A percentile compares a stretch with the other conserved stretches of the same genome.
Conservation (phyloP, 2,329 filamentous ascomycete genomes). For the Sclerotinia subarctica region DNA sequence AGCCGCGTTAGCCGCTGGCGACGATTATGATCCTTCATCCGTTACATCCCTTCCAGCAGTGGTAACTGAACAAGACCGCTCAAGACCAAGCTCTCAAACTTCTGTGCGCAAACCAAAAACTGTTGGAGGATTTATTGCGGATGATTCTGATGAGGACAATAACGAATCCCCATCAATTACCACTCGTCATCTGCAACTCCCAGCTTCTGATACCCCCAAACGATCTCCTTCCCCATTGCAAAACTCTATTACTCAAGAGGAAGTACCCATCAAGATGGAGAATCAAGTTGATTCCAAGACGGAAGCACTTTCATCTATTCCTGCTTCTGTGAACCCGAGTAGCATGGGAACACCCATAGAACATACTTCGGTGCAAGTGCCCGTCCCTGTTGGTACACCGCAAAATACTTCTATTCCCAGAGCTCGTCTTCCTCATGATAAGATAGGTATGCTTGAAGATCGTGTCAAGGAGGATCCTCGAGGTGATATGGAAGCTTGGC, state of each 20-base stretch:
- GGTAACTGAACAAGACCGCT: constrained; percentile 33
- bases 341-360: constrained; percentile 27
- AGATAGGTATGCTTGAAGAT: constrained; percentile 63
- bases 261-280: constrained; percentile 29
- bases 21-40: constrained; percentile 39
- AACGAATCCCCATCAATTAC: constrained; percentile 32
- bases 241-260: constrained; percentile 33
- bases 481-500: constrained; percentile 90
- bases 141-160: constrained; percentile 40
- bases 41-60: constrained; percentile 35
- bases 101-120: constrained; percentile 38
- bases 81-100: constrained; percentile 37
- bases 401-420: constrained; percentile 35
- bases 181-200: constrained; percentile 30
- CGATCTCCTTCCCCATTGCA: constrained; percentile 37
- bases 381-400: constrained; percentile 27
- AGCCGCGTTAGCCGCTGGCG: constrained; percentile 36
- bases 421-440: constrained; percentile 40
- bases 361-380: constrained; percentile 33
- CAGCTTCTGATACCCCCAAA: constrained; percentile 32
- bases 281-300: constrained; percentile 36
- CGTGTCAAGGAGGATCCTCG: constrained; percentile 88
- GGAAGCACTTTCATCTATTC: constrained; percentile 27
- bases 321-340: constrained; percentile 33
- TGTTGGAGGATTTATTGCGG: constrained; percentile 39